Evolutionary conservation across 2,329 filamentous ascomycete genomes (phyloP), one percentile per base, ranked within the genome.

Genomic region (Fusarium beomiforme): DNA sequence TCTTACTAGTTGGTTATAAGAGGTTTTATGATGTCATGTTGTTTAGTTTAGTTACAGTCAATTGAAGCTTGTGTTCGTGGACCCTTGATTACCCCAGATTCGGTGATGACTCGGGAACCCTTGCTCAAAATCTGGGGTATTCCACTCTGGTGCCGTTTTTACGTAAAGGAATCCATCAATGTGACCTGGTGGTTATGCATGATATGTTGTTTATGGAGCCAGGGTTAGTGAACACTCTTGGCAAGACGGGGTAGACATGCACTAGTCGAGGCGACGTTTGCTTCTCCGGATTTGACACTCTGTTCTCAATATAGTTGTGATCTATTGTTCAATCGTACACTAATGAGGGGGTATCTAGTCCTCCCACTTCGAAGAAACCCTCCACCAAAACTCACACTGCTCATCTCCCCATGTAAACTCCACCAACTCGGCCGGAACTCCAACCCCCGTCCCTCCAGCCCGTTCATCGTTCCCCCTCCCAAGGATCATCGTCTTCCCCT

Each of bases 381-480:
- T 76, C 78, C 77, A 84, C 85, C 84, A 86, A 69, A 85, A 87
- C 9, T 82, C 76, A 47, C 83, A 86, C 70, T 86, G 80, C 56
- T 80, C 78, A 29, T 78, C 77, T 4, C 79, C 80, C 83, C 83
- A 86, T 17, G 75, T 77, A 73, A 83, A 83, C 24, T 79, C 75
- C 9, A 77, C 71, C 68, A 84, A 74, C 63, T 83, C 73, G 6
- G 85, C 83, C 10, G 83, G 71, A 24, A 80, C 75, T 2, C 82
- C 83, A 23, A 71, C 54, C 6, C 72, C 66, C 3, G 37, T 73
- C 0, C 85, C 85, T 0, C 85, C 84, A 44, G 83, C 83, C 11
- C 83, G 75, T 67, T 87, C 85, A 69, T 86, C 81, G 69, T 86
- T 87, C 0, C 81, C 85, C 37, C 83, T 78, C 1, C 85, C 85